Base-by-base conservation (phyloP, 768 basidiomycete genomes). In the Lyophyllum shimeji region DNA sequence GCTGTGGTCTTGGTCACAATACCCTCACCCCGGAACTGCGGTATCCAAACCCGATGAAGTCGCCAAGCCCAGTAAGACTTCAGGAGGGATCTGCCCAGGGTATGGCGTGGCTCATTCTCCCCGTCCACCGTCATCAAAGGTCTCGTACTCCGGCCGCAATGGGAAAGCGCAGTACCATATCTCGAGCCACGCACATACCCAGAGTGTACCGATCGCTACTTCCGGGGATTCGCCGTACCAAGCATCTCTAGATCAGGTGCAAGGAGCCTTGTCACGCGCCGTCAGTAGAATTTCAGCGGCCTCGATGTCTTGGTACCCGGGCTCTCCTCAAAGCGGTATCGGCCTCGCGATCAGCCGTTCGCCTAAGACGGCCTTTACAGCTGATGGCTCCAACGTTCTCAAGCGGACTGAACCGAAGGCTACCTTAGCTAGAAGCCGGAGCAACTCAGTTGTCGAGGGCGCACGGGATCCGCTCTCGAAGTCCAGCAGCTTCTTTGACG, bases 1-100 rank as follows among this genome's bases (percentile, higher is more conserved):
- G 6, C 66, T 76, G 17, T 86, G 83, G 80, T 77, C 76, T 48
- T 85, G 83, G 83, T 77, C 81, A 0, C 80, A 82, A 59, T 84
- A 83, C 60, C 65, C 74, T 29, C 77, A 76, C 42, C 74, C 78
- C 12, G 71, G 59, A 49, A 50, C 45, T 15, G 37, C 27, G 17
- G 55, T 60, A 9, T 46, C 64, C 21, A 55, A 60, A 25, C 53
- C 66, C 18, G 58, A 55, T 23, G 47, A 52, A 33, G 33, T 47
- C 9, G 58, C 51, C 18, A 57, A 57, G 25, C 27, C 20, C 24
- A 51, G 47, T 11, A 56, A 42, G 20, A 48, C 50, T 23, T 46
- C 47, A 13, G 44, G 39, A 33, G 59, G 63, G 27, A 58, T 57
- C n/a, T n/a, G 29, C 46, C 58, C 6, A 40, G 56, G 59, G 12